A percentile compares a stretch with the other conserved stretches of the same genome.
These are phyloP conservation scores for Thelephora ganbajun DNA, from an alignment of 768 basidiomycete species.

Conservation along the genomic window DNA sequence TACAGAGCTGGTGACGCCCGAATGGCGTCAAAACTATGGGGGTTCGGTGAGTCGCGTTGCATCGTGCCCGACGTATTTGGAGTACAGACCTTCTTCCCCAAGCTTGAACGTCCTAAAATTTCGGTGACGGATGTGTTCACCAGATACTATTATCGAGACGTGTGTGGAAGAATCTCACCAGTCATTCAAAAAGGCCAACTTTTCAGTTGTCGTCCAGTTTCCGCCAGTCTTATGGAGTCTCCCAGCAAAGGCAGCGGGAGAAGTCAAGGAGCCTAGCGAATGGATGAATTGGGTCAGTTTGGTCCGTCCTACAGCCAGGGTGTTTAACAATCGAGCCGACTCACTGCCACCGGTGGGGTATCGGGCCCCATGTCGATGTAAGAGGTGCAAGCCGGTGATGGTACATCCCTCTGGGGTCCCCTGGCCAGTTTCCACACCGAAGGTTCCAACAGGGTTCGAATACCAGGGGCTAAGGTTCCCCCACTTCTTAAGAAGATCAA, in stretches of 20 bases:
- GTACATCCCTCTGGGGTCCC: slow-evolving; percentile 57
- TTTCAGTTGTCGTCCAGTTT: slow-evolving; percentile 50
- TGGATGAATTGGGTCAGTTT: slow-evolving; percentile 1
- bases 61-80: neutral
- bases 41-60: slow-evolving; percentile 4
- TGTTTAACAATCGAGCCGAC: slow-evolving; percentile 18
- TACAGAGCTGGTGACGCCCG: slow-evolving; percentile 75
- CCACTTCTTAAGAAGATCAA: slow-evolving; percentile 66
- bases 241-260: slow-evolving; percentile 40
- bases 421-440: slow-evolving; percentile 61
- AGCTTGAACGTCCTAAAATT: slow-evolving; percentile 70
- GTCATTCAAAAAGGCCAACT: slow-evolving; percentile 63
- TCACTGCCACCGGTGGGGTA: slow-evolving; percentile 50
- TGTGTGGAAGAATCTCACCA: slow-evolving; percentile 44
- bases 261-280: slow-evolving; percentile 52
- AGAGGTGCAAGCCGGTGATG: slow-evolving; percentile 60
- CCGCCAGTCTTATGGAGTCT: slow-evolving; percentile 40
- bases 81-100: slow-evolving; percentile 59
- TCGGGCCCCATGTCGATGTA: slow-evolving; percentile 76
- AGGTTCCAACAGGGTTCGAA: slow-evolving; percentile 47
- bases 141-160: too few species aligned
- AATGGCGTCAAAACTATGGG: slow-evolving; percentile 73
- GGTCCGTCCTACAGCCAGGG: slow-evolving; percentile 1
- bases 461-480: slow-evolving; percentile 84
- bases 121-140: neutral